Conservation (phyloP, 108 stramenopile species). For the Skeletonema tropicum region DNA sequence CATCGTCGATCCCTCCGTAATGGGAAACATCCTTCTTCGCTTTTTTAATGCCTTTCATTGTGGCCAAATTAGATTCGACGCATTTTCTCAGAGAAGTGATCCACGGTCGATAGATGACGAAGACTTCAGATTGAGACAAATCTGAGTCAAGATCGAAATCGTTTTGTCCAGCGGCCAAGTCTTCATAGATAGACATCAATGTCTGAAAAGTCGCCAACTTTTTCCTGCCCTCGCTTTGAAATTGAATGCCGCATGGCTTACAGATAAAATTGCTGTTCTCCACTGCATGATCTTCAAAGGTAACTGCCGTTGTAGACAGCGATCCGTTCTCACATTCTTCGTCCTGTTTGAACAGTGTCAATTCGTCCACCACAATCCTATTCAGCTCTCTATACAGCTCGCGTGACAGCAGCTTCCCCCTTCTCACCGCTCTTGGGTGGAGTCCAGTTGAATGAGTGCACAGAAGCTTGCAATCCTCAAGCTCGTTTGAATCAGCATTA, state of each 20-base stretch:
- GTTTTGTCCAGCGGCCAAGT: conserved; percentile 29
- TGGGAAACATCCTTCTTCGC: neutral
- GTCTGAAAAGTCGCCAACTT: conserved; percentile 29
- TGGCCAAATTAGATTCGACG: conserved; percentile 26
- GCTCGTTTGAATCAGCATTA: conserved; percentile 7
- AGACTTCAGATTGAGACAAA: conserved; percentile 9
- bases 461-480: conserved; percentile 26
- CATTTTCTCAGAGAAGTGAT: conserved; percentile 32
- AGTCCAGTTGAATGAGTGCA: conserved; percentile 60
- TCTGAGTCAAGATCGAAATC: conserved; percentile 17
- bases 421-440: conserved; percentile 53
- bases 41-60: neutral
- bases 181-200: conserved; percentile 30
- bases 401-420: conserved; percentile 66
- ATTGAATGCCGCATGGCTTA: conserved; percentile 19
- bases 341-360: conserved; percentile 13
- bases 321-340: conserved; percentile 4
- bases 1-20: conserved; percentile 22
- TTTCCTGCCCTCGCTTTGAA: conserved; percentile 26
- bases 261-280: neutral
- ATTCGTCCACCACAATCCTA: conserved; percentile 46
- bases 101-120: conserved; percentile 37
- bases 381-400: conserved; percentile 48
- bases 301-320: conserved; percentile 2
- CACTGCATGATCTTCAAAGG: conserved; percentile 11